These are phyloP conservation scores for Myotisia sp. DNA, from an alignment of 2,329 filamentous ascomycete genomes.

Conservation along the genomic window DNA sequence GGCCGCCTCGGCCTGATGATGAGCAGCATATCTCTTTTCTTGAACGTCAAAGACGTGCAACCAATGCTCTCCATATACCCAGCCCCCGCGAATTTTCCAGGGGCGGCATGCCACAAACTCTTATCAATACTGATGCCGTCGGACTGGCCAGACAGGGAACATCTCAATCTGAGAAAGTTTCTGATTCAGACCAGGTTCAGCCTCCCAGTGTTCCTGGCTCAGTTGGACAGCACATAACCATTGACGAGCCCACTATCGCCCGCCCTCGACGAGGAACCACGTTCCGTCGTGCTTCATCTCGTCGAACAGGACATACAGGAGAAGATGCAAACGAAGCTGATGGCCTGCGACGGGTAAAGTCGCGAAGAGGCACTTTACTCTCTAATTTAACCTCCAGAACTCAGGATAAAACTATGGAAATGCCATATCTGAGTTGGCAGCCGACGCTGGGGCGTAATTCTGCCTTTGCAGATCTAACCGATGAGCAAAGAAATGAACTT, in stretches of 20 bases:
- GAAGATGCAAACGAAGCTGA: constrained; percentile 16
- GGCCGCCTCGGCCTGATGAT: constrained; percentile 33
- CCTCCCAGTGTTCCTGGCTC: constrained; percentile 17
- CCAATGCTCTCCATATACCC: constrained; percentile 69
- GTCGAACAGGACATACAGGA: constrained; percentile 21
- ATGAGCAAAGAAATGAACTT: constrained; percentile 85
- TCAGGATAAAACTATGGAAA: constrained; percentile 29
- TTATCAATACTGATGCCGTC: constrained; percentile 26
- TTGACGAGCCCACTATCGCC: constrained; percentile 32
- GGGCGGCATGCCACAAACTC: constrained; percentile 54
- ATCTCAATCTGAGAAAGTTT: constrained; percentile 14
- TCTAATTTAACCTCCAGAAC: constrained; percentile 25
- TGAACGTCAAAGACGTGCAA: constrained; percentile 64
- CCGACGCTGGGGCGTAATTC: constrained; percentile 90
- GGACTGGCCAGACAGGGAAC: constrained; percentile 20
- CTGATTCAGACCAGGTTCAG: constrained; percentile 10
- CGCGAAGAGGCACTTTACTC: constrained; percentile 20
- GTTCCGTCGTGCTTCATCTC: constrained; percentile 27
- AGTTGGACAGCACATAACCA: constrained; percentile 29
- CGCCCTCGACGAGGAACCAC: constrained; percentile 23
- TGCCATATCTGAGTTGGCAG: constrained; percentile 84
- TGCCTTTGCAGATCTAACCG: constrained; percentile 71
- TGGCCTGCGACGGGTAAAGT: constrained; percentile 13
- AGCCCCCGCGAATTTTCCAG: constrained; percentile 81
- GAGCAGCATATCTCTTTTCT: constrained; percentile 81